Evolutionary conservation across 2,329 filamentous ascomycete genomes (phyloP).

Genomic region (Pyrenophora seminiperda): DNA sequence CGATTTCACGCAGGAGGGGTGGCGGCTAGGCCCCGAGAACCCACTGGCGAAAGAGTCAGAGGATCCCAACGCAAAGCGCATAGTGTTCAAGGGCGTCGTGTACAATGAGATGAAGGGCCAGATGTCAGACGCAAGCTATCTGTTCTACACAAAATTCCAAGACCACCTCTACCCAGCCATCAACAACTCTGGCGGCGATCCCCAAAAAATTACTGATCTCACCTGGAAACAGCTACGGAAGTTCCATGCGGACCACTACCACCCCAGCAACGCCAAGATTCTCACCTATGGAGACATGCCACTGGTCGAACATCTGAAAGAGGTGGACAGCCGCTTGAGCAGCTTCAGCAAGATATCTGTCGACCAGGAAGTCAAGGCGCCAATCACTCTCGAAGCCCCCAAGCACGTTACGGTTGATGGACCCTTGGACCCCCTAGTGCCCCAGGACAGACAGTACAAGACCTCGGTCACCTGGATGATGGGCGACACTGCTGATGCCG

Average conservation of each 20-base stretch:
- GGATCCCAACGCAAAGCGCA: slow-evolving; percentile 62
- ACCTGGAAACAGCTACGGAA: slow-evolving; percentile 87
- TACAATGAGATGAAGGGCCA: slow-evolving; percentile 99
- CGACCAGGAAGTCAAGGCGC: slow-evolving; percentile 75
- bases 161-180: slow-evolving; percentile 93
- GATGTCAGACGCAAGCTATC: slow-evolving; percentile 95
- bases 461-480: slow-evolving; percentile 93
- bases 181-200: slow-evolving; percentile 96
- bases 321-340: slow-evolving; percentile 75
- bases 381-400: slow-evolving; percentile 73
- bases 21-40: slow-evolving; percentile 93
- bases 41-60: slow-evolving; percentile 58
- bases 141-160: slow-evolving; percentile 94
- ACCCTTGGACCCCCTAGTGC: slow-evolving; percentile 84
- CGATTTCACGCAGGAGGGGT: slow-evolving; percentile 96
- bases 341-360: slow-evolving; percentile 72
- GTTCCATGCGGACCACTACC: slow-evolving; percentile 92
- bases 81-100: slow-evolving; percentile 96
- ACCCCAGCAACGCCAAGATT: slow-evolving; percentile 95
- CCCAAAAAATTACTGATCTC: slow-evolving; percentile 92
- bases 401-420: slow-evolving; percentile 74
- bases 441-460: slow-evolving; percentile 86
- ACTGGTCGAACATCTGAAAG: slow-evolving; percentile 76
- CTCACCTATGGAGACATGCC: slow-evolving; percentile 96
- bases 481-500: slow-evolving; percentile 77